Evolutionary conservation across 768 basidiomycete genomes (phyloP), one percentile per base, ranked within the genome.

Genomic region (Coprinopsis sp.): DNA sequence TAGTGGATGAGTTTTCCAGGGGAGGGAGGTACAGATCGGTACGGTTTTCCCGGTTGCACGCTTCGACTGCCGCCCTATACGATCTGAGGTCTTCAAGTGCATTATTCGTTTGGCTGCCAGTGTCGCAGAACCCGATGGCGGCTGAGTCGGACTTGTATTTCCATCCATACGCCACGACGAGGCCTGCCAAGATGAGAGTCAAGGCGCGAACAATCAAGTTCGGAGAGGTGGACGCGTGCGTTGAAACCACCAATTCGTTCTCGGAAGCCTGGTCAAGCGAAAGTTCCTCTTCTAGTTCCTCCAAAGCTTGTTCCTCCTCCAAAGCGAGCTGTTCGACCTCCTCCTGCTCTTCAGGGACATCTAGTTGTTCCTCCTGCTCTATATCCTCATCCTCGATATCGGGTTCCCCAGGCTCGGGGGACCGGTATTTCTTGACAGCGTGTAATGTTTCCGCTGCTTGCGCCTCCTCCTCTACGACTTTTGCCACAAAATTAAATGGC

Each of bases 51-150:
- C 64, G 66, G 53, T 81, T 73, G 61, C 87, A 88, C 36, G 68
- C 65, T 38, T 77, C 72, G 12, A 76, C 64, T 28, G 75, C 74
- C n/a, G 65, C 57, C 44, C 76, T 64, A 33, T 65, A 65, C 4
- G 64, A 66, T 34, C 74, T 70, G 16, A 81, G 54, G 12, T 62
- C 65, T 47, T 78, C 77, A 40, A 90, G 64, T 2, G 68, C 66
- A 19, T 54, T 61, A 60, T 85, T 92, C 23, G 81, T 84, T 53
- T 71, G 67, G 46, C 62, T 77, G 16, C 78, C 83, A 28, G 76
- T 64, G 51, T 87, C 80, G 58, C 90, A 92, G 63, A 79, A 92
- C 4, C 91, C 90, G 54, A 92, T 81, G 10, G 71, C 61, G 2
- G 81, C 68, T 4, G 89, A 89, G 54, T 85, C 79, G 11, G 54